These are phyloP conservation scores for Suhomyces yuchorum DNA, from an alignment of 1,139 yeast genomes.

Conservation along the genomic window DNA sequence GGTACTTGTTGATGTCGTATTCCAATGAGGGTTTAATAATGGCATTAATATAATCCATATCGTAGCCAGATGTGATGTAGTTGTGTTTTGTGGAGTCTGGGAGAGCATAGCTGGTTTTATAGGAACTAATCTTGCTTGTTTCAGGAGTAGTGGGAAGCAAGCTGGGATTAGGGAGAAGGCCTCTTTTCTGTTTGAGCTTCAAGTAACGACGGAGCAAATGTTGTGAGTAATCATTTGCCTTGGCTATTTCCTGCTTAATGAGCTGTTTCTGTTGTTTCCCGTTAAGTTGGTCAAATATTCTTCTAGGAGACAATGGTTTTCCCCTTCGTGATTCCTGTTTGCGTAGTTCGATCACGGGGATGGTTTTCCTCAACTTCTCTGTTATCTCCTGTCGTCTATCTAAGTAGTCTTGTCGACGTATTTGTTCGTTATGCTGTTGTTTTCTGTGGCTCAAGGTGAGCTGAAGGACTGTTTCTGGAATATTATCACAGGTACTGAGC, in stretches of 20 bases:
- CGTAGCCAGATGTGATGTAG: constrained; percentile 34
- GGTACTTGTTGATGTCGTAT: constrained; percentile 35
- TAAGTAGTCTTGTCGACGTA: constrained; percentile 23
- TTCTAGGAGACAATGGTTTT: constrained; percentile 4
- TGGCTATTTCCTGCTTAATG: constrained; percentile 13
- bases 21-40: constrained; percentile 42
- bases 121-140: constrained; percentile 12
- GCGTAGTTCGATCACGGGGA: constrained; percentile 12
- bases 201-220: constrained; percentile 32
- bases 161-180: constrained; percentile 37
- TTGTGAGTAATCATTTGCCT: constrained; percentile 19
- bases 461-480: not conserved
- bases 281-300: constrained; percentile 9
- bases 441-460: constrained; percentile 17
- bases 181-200: constrained; percentile 29
- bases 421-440: constrained; percentile 16
- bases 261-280: constrained; percentile 12
- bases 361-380: constrained; percentile 14
- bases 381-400: constrained; percentile 12
- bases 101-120: constrained; percentile 14
- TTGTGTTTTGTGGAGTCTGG: constrained; percentile 27
- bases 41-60: constrained; percentile 35
- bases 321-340: constrained; percentile 10
- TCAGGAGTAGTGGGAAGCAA: constrained; percentile 34
- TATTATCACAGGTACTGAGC: not conserved